Evolutionary conservation across 495 filamentous ascomycete genomes (phyloP), one percentile per base, ranked within the genome.

Genomic region (Penicillium odoratum): DNA sequence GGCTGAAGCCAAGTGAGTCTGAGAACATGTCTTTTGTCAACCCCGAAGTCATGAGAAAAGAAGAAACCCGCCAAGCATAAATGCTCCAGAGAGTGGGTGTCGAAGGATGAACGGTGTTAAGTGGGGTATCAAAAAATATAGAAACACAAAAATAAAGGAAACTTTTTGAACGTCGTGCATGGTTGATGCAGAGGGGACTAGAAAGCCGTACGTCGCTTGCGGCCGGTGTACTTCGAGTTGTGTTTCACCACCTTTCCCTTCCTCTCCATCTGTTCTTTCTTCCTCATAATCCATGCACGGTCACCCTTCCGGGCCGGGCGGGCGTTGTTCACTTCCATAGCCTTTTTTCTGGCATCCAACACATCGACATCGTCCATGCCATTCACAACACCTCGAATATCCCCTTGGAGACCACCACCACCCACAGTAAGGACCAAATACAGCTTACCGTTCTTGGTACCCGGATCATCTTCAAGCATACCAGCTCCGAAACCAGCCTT

Each of bases 371-470:
- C 91, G 30, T 92, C 88, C 91, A 97, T 89, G 3, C 87, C 89
- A 61, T 85, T 81, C 16, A 97, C 89, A 28, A 94, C 87, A 30
- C 89, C 86, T 0, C 91, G 93, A 62, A 97, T 95, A 71, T 96
- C 93, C 15, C 85, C 84, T 28, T 82, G 80, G 33, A 87, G 67
- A n/a, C 86, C 86, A 26, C 84, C 88, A 13, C 89, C 90, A 31
- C 94, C 94, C 26, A 95, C 94, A 15, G 90, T 96, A 51, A 97
- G 73, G 5, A 98, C 93, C n/a, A 98, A 74, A 70, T 97, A 98
- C 15, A 93, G 67, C 78, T 98, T 98, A 62, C 81, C 82, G 62
- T 91, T 96, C 81, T 98, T 98, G 25, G 94, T 98, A 34, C 90
- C 93, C 0, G 88, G 90, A 62, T 97, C 93, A 79, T 98, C 94